A percentile compares a stretch with the other conserved stretches of the same genome.
Conservation (phyloP, 345 rosid species). For the Gossypium raimondii region DNA sequence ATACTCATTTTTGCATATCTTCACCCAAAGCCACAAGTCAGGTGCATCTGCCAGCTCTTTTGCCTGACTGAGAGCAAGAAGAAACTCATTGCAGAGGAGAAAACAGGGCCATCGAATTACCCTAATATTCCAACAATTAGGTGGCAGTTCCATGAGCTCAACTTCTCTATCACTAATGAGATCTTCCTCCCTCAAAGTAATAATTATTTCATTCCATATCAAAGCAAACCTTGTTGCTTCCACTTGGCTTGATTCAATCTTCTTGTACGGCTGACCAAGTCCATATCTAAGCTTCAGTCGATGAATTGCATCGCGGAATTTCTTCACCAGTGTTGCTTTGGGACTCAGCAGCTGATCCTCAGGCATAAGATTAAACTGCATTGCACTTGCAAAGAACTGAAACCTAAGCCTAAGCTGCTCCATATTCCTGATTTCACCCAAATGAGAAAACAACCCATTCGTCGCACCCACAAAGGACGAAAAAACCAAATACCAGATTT, state of each 20-base stretch:
- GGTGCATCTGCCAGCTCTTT: constrained; percentile 67
- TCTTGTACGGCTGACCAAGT: constrained; percentile 69
- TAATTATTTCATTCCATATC: constrained; percentile 85
- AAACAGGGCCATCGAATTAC: constrained; percentile 91
- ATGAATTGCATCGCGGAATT: constrained; percentile 71
- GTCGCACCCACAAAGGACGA: constrained; percentile 62
- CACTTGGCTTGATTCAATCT: constrained; percentile 80
- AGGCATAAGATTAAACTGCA: constrained; percentile 91
- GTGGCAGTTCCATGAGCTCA: constrained; percentile 80
- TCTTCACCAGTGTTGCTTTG: constrained; percentile 62
- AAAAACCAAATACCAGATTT: constrained; percentile 83
- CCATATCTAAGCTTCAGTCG: constrained; percentile 78
- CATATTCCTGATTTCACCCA: constrained; percentile 88
- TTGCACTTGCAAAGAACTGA: constrained; percentile 85
- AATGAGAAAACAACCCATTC: constrained; percentile 69
- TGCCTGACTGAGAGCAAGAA: constrained; percentile 78
- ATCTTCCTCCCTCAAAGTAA: constrained; percentile 82
- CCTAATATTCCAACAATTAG: constrained; percentile 76
- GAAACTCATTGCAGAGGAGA: constrained; percentile 82
- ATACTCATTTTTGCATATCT: constrained; percentile 70
- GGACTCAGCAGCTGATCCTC: constrained; percentile 48
- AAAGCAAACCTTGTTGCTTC: constrained; percentile 82
- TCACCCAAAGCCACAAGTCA: constrained; percentile 75
- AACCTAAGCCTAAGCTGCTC: constrained; percentile 85
- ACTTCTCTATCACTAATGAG: constrained; percentile 62